phyloP scores from a whole-genome alignment of 2,329 filamentous ascomycete genomes.

The Colletotrichum kahawae region DNA sequence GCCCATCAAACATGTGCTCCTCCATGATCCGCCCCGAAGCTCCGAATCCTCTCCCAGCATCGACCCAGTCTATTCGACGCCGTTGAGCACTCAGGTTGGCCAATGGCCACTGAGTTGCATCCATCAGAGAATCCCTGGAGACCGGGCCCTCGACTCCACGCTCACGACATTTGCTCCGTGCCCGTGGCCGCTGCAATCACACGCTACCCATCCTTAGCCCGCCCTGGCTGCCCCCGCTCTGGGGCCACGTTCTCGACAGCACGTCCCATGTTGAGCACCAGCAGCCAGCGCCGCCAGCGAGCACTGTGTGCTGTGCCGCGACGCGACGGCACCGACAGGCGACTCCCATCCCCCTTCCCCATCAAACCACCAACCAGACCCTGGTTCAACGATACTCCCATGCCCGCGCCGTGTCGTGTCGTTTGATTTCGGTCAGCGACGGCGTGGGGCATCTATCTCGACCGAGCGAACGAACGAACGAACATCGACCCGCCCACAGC shows the following conservation, averaged over 20 bases:
- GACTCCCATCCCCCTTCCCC: slow-evolving; percentile 1
- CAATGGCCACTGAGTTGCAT: slow-evolving; percentile 1
- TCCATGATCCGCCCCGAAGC: slow-evolving; percentile 14
- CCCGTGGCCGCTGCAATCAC: slow-evolving; percentile 18
- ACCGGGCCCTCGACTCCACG: slow-evolving; percentile 1
- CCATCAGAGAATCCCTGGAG: slow-evolving; percentile 14
- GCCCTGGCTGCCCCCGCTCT: slow-evolving; percentile 11
- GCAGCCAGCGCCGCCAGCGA: neutral
- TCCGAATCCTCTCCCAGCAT: slow-evolving; percentile 4
- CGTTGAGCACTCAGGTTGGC: neutral
- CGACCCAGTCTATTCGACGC: neutral
- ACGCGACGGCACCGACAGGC: slow-evolving; percentile 1
- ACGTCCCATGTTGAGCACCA: slow-evolving; percentile 16
- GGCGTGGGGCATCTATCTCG: slow-evolving; percentile 10
- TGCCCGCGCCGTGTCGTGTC: slow-evolving; percentile 16
- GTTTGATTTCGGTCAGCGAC: slow-evolving; percentile 21
- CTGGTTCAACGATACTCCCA: neutral
- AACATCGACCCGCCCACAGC: slow-evolving; percentile 1
- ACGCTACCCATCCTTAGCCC: slow-evolving; percentile 11
- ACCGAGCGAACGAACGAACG: slow-evolving; percentile 17
- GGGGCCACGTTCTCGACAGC: slow-evolving; percentile 22
- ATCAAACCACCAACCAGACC: slow-evolving; percentile 11
- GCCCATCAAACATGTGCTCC: slow-evolving; percentile 9
- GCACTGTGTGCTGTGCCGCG: slow-evolving; percentile 20
- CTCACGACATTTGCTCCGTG: slow-evolving; percentile 19